phyloP scores from a whole-genome alignment of 2,329 filamentous ascomycete species.

The Elsinoe australis region DNA sequence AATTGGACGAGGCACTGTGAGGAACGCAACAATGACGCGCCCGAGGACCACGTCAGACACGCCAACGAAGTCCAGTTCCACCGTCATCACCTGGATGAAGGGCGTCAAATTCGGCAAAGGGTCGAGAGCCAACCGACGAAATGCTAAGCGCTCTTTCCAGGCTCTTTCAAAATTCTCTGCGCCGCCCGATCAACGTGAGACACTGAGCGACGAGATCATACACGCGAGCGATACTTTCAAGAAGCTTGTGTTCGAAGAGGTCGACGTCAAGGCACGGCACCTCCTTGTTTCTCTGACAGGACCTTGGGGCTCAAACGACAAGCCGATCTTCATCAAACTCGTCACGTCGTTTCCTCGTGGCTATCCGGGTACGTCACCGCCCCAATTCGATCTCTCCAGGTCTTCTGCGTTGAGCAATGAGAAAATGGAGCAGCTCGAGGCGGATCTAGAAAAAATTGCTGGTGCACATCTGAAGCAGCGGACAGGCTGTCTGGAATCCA shows the following conservation, averaged over 20 bases:
- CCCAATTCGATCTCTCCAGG: conserved; percentile 49
- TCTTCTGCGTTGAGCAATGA: conserved; percentile 48
- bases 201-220: conserved; percentile 53
- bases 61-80: conserved; percentile 41
- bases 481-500: conserved; percentile 52
- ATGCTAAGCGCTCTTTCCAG: conserved; percentile 16
- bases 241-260: conserved; percentile 53
- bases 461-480: conserved; percentile 47
- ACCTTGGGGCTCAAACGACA: conserved; percentile 50
- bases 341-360: conserved; percentile 51
- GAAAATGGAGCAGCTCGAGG: conserved; percentile 42
- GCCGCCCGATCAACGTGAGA: conserved; percentile 35
- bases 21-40: not conserved
- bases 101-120: conserved; percentile 53
- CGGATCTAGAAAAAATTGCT: conserved; percentile 49
- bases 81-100: conserved; percentile 58
- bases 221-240: conserved; percentile 54
- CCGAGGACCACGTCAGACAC: conserved; percentile 24
- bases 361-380: conserved; percentile 47
- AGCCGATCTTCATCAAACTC: conserved; percentile 48
- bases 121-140: conserved; percentile 17
- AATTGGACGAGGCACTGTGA: too few species aligned
- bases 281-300: conserved; percentile 52
- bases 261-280: conserved; percentile 48
- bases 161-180: conserved; percentile 18